phyloP scores from a whole-genome alignment of 2,329 filamentous ascomycete genomes.

The Stachybotrys echinatus region DNA sequence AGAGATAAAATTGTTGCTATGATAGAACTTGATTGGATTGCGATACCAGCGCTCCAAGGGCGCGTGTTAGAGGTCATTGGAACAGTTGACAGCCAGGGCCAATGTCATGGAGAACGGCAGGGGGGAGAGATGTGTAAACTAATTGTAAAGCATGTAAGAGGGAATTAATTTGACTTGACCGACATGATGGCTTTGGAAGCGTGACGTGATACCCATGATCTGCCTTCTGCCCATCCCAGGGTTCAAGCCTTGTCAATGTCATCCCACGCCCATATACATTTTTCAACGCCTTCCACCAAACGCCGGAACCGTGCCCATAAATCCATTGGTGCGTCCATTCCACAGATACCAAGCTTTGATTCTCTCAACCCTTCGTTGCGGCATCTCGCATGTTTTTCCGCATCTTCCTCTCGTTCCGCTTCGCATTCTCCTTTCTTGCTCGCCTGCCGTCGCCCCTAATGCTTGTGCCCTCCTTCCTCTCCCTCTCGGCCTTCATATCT shows the following conservation, averaged over 20 bases:
- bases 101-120: not conserved
- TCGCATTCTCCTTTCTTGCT: constrained; percentile 63
- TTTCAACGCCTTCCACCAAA: not conserved
- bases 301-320: not conserved
- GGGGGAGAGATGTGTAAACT: not conserved
- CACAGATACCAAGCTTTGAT: not conserved
- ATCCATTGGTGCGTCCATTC: too few relatives aligned
- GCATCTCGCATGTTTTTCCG: constrained; percentile 57
- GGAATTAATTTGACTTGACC: too few relatives aligned
- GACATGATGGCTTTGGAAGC: too few relatives aligned
- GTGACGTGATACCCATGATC: too few relatives aligned
- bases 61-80: too few relatives aligned
- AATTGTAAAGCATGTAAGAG: not conserved
- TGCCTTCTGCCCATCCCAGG: not conserved
- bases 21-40: too few relatives aligned
- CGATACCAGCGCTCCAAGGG: too few relatives aligned
- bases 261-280: too few relatives aligned
- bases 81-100: not conserved
- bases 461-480: constrained; percentile 56
- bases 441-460: constrained; percentile 57
- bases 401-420: constrained; percentile 65
- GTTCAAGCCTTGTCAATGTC: constrained; percentile 3
- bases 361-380: not conserved
- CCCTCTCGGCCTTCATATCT: constrained; percentile 66
- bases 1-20: too few relatives aligned